Evolutionary conservation across 2,329 filamentous ascomycete species (phyloP), one percentile per base, ranked within the genome.

Genomic region (Fragosphaeria purpurea): DNA sequence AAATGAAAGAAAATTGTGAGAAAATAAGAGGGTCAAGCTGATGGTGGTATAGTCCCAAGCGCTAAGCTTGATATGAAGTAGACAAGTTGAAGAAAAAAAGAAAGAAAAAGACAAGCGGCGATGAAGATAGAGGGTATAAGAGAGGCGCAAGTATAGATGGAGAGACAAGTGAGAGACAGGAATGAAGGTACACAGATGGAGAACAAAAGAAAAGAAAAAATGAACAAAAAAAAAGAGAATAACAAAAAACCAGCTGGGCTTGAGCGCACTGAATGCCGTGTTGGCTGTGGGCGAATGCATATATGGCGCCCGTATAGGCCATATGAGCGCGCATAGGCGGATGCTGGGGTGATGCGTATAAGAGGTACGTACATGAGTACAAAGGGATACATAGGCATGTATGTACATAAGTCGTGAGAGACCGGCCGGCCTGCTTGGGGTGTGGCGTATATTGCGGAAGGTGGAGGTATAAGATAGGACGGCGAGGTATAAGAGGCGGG

Each of bases 391-490:
- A 22, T 22, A 22, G 22, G 22, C 22, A 22, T 22, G 22, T 22
- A 22, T 22, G 22, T 22, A 22, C 22, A 22, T 22, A 22, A 22
- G 22, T 22, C 22, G 22, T 22, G 22, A 22, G 22, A 22, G 22
- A 3, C 22, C 22, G 22, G 22, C 22, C 22, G 22, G 22, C 22
- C 22, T 22, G 22, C 22, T 22, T 22, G 22, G 22, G 22, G 37
- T 41, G 38, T 41, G 33, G n/a, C 39, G 48, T 50, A 46, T 42
- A 50, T 39, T 50, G 48, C 48, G 44, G 39, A 42, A 50, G 46
- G 48, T 22, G 22, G 22, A 33, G 48, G 48, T 32, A 43, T 50
- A 50, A 6, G 22, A 22, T 2, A 44, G 32, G 8, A 10, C 35
- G 35, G 35, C 7, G 7, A 37, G 35, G 35, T 37, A 37, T 37